Percentiles rank a stretch among this genome's conserved stretches.
Conservation (phyloP, 345 rosid genomes). For the Eucalyptus lansdowneana region DNA sequence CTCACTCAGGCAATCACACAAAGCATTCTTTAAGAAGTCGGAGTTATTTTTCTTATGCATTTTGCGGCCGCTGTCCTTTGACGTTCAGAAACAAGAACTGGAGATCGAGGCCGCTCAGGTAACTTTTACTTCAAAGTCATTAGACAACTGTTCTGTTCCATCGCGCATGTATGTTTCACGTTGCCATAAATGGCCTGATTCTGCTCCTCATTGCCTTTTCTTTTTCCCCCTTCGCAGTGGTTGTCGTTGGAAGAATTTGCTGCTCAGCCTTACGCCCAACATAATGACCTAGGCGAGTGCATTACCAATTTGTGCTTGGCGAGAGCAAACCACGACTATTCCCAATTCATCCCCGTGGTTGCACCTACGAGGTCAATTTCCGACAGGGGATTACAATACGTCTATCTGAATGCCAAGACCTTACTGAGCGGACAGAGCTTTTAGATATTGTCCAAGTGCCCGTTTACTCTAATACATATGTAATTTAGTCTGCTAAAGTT, state of each 20-base stretch:
- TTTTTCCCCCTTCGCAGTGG: constrained; percentile 28
- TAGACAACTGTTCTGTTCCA: not conserved
- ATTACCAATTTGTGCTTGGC: constrained; percentile 30
- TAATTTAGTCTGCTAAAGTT: not conserved
- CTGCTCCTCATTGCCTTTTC: not conserved
- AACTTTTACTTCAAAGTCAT: not conserved
- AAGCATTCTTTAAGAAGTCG: constrained; percentile 52
- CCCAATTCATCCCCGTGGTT: constrained; percentile 28
- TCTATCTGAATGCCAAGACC: constrained; percentile 21
- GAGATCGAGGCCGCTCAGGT: constrained; percentile 93
- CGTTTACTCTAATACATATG: not conserved
- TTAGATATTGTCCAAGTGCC: not conserved
- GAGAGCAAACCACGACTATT: constrained; percentile 28
- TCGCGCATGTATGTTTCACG: not conserved
- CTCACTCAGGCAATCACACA: constrained; percentile 45
- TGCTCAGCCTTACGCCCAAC: constrained; percentile 44
- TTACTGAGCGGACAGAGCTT: not conserved
- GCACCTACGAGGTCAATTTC: constrained; percentile 8
- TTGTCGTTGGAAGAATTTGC: constrained; percentile 67
- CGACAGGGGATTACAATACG: constrained; percentile 11
- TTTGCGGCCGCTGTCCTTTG: constrained; percentile 48
- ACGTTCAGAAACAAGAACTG: constrained; percentile 56
- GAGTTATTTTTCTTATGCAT: constrained; percentile 67
- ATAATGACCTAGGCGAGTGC: constrained; percentile 32
- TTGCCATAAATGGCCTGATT: not conserved